Percentiles rank a stretch among this genome's conserved stretches.
Evolutionary conservation across 176 grass and related monocot species (phyloP).

Genomic region (Musa itinerans): DNA sequence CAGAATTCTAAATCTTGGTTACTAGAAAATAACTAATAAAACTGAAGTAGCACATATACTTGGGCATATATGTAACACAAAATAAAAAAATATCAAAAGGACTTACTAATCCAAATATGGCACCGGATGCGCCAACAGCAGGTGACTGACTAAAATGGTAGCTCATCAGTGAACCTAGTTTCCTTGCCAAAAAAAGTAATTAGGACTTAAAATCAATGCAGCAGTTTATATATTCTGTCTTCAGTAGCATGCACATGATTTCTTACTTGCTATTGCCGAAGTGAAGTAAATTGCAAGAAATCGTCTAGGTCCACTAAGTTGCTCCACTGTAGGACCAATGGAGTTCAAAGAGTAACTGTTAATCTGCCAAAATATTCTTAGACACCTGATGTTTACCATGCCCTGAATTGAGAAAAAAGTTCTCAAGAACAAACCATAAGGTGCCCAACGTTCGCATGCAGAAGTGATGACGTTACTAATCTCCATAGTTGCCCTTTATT

Average conservation of each 20-base stretch:
- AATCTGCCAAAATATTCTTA: slow-evolving; percentile 34
- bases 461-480: slow-evolving; percentile 70
- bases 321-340: slow-evolving; percentile 65
- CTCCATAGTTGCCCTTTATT: slow-evolving; percentile 80
- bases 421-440: slow-evolving; percentile 46
- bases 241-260: slow-evolving; percentile 10
- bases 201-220: slow-evolving; percentile 19
- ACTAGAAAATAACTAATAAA: too few relatives aligned
- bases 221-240: neutral
- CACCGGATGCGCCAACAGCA: slow-evolving; percentile 81
- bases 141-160: slow-evolving; percentile 44
- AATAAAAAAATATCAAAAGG: neutral
- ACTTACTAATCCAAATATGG: slow-evolving; percentile 85
- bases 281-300: slow-evolving; percentile 76
- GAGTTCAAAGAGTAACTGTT: slow-evolving; percentile 97
- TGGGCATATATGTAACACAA: neutral
- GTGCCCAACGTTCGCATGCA: slow-evolving; percentile 74
- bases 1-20: too few relatives aligned
- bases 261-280: slow-evolving; percentile 65
- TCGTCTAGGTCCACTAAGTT: slow-evolving; percentile 56
- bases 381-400: neutral
- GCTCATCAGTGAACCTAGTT: slow-evolving; percentile 83
- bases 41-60: neutral
- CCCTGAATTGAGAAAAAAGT: neutral
- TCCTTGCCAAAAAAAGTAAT: slow-evolving; percentile 17